These are phyloP conservation scores for Coniochaeta sp. DNA, from an alignment of 2,329 filamentous ascomycete species.

Conservation along the genomic window DNA sequence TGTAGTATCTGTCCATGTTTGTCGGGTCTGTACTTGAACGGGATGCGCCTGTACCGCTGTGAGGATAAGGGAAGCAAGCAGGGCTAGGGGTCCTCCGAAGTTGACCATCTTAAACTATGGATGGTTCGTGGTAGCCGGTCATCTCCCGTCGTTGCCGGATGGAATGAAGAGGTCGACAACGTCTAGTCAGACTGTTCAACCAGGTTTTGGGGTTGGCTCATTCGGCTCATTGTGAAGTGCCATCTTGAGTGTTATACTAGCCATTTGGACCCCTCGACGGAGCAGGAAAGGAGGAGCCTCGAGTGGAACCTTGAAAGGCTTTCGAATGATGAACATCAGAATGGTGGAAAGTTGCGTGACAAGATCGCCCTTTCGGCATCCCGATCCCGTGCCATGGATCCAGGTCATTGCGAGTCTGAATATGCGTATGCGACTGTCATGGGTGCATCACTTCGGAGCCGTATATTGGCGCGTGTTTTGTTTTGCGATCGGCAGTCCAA, in stretches of 20 bases:
- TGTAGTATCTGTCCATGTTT: constrained; percentile 1
- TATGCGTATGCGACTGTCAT: background rate
- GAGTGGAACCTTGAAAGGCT: background rate
- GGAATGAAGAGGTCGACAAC: background rate
- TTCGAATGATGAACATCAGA: background rate
- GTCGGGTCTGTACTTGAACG: background rate
- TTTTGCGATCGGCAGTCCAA: background rate
- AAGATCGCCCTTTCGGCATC: background rate
- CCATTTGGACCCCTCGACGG: background rate
- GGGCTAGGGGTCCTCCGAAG: background rate
- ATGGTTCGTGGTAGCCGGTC: background rate
- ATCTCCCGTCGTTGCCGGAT: background rate
- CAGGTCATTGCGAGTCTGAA: background rate
- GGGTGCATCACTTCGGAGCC: background rate
- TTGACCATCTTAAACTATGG: background rate
- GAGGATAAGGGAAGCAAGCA: background rate
- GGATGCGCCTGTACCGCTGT: background rate
- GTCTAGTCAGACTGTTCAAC: background rate
- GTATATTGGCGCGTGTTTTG: background rate
- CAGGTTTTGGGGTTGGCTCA: background rate
- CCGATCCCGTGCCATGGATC: background rate
- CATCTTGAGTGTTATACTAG: background rate
- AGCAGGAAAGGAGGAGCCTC: background rate
- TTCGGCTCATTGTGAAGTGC: background rate
- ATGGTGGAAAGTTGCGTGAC: background rate